Conservation (phyloP, 768 basidiomycete genomes). For the Boletellus ananiceps region DNA sequence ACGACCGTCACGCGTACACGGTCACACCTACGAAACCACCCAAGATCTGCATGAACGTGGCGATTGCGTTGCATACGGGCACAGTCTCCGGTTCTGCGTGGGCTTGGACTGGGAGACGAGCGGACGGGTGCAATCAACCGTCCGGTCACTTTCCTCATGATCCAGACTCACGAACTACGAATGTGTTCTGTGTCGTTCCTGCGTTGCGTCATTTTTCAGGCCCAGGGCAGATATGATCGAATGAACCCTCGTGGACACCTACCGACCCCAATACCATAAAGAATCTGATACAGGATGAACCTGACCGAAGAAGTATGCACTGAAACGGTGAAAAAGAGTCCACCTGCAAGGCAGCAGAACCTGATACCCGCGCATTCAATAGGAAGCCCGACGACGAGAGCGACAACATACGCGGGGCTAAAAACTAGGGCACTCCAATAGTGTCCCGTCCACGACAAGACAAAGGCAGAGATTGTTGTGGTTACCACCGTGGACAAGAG, state of each 20-base stretch:
- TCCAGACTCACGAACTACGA: conserved; percentile 5
- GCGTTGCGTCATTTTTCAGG: not conserved
- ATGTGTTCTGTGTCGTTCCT: conserved; percentile 11
- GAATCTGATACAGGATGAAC: conserved; percentile 10
- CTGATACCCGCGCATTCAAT: not conserved
- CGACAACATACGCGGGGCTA: conserved; percentile 10
- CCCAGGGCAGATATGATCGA: too few species aligned
- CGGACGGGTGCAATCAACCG: not conserved
- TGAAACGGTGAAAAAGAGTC: conserved; percentile 8
- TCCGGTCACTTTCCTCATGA: not conserved
- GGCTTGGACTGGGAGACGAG: conserved; percentile 6
- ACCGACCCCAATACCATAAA: conserved; percentile 15
- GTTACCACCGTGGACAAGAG: conserved; percentile 11
- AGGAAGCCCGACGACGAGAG: not conserved
- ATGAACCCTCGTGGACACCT: not conserved
- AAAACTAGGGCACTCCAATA: conserved; percentile 13
- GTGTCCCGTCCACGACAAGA: conserved; percentile 11
- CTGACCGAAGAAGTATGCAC: conserved; percentile 5
- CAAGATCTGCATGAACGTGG: conserved; percentile 11
- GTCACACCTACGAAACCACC: conserved; percentile 10
- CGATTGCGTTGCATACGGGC: conserved; percentile 6
- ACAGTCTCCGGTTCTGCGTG: conserved; percentile 3
- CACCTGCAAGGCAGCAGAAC: conserved; percentile 12
- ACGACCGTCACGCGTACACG: not conserved
- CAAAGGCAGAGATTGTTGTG: conserved; percentile 2